These are phyloP conservation scores for Tuber brumale DNA, from an alignment of 495 filamentous ascomycete species.

Conservation along the genomic window DNA sequence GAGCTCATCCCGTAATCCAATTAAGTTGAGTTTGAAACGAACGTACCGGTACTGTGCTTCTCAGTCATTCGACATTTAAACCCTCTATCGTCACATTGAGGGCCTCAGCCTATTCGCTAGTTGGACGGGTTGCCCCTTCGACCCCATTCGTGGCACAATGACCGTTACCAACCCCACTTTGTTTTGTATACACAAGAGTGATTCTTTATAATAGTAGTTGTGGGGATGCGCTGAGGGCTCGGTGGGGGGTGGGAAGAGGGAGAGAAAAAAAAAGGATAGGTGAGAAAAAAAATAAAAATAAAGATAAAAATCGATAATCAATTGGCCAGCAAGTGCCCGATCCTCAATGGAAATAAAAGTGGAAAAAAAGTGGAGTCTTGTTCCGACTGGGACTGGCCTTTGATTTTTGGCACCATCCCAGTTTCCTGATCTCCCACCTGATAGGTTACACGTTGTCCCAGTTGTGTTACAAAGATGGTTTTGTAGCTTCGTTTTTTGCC, in stretches of 20 bases:
- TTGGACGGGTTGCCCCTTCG: background rate
- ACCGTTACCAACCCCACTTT: background rate
- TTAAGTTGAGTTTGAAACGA: background rate
- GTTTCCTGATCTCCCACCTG: background rate
- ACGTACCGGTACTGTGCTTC: background rate
- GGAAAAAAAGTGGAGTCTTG: background rate
- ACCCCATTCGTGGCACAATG: background rate
- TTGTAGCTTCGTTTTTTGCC: background rate
- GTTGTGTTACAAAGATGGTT: slow-evolving; percentile 3
- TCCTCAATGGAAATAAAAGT: slow-evolving; percentile 4
- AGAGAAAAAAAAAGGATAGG: background rate
- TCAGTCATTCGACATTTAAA: background rate
- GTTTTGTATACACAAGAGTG: background rate
- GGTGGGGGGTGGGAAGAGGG: background rate
- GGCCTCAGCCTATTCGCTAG: background rate
- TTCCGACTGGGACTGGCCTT: background rate
- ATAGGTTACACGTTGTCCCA: slow-evolving; percentile 5
- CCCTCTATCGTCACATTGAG: background rate
- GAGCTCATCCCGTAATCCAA: background rate
- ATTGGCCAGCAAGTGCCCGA: background rate
- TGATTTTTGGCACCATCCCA: background rate
- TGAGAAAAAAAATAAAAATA: background rate
- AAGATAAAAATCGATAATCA: background rate
- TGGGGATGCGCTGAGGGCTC: background rate
- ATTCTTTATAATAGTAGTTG: background rate